A percentile compares a stretch with the other conserved stretches of the same genome.
Evolutionary conservation across 495 filamentous ascomycete species (phyloP).

Genomic region (Aspergillus sclerotiicarbonarius): DNA sequence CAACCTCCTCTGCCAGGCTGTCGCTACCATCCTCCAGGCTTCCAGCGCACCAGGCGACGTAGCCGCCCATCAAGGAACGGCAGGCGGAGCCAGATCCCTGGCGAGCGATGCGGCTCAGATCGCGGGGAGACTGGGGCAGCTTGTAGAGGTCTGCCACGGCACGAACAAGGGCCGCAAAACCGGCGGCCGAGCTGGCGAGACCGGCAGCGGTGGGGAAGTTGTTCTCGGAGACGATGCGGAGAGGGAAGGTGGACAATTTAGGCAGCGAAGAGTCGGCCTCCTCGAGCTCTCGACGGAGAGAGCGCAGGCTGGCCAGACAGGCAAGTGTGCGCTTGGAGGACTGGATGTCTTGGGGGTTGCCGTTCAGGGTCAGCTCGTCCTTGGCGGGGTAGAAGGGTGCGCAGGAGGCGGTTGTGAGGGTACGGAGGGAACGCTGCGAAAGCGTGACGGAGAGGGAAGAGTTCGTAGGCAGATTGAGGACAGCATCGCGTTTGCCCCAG

Average conservation of each 20-base stretch:
- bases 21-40: conserved; percentile 71
- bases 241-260: conserved; percentile 67
- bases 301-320: conserved; percentile 81
- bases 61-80: conserved; percentile 86
- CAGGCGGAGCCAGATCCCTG: conserved; percentile 95
- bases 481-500: conserved; percentile 94
- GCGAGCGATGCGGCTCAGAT: conserved; percentile 85
- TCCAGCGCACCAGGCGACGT: conserved; percentile 90
- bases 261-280: conserved; percentile 66
- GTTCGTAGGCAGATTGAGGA: conserved; percentile 95
- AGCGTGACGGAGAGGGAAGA: conserved; percentile 95
- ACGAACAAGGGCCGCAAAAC: conserved; percentile 91
- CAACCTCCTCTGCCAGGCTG: conserved; percentile 80
- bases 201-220: conserved; percentile 99
- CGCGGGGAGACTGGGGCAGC: conserved; percentile 70
- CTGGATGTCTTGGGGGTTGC: conserved; percentile 71
- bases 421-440: conserved; percentile 88
- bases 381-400: conserved; percentile 64
- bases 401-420: conserved; percentile 94
- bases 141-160: conserved; percentile 90
- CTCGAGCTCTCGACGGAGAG: conserved; percentile 73
- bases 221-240: conserved; percentile 87
- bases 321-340: conserved; percentile 84
- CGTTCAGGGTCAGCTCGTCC: conserved; percentile 84
- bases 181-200: conserved; percentile 86